Evolutionary conservation across 192 early-diverging fungal genomes (phyloP), one percentile per base, ranked within the genome.

Genomic region (Rhizoclosmatium globosum): DNA sequence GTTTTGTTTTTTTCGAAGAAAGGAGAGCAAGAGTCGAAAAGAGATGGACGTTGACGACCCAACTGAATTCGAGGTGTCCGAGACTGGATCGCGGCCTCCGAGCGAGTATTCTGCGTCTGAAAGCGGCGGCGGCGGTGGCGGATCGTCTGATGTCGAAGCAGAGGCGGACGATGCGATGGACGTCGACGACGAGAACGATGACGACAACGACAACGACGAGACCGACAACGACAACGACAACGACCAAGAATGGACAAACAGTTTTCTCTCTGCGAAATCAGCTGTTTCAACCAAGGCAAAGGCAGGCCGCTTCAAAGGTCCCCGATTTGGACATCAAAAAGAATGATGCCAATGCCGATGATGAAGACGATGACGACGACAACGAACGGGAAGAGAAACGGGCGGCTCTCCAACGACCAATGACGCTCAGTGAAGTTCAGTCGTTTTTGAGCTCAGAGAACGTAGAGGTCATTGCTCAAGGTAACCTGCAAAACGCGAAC

Each of bases 371-470:
- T 3, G 57, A 83, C 71, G 80, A 56, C 38, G 71, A 68, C 41
- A 45, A 23, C 15, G 64, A 68, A 41, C 58, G 61, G n/a, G 68
- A 81, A 23, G 72, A 56, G 59, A 31, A 43, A 4, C 7, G 6
- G 45, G 31, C 48, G 73, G 48, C 17, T 21, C 19, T 50, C 39
- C 62, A 47, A 60, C 19, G 23, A 13, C 41, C 64, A 66, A 62
- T 67, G 31, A 19, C 61, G n/a, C 64, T 78, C n/a, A 43, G 39
- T 15, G 68, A 81, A 48, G 79, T 80, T 21, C 53, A 70, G 43
- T 59, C 57, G 15, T 43, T 59, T 3, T 59, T 82, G 39, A 47
- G 56, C 17, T 80, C 84, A 0, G 74, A 85, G 48, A 80, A 82
- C 41, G 74, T 79, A 31, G 80, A 82, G 46, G 64, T 79, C 42